phyloP scores from a whole-genome alignment of 495 filamentous ascomycete genomes.

The Aspergillus biplanus region DNA sequence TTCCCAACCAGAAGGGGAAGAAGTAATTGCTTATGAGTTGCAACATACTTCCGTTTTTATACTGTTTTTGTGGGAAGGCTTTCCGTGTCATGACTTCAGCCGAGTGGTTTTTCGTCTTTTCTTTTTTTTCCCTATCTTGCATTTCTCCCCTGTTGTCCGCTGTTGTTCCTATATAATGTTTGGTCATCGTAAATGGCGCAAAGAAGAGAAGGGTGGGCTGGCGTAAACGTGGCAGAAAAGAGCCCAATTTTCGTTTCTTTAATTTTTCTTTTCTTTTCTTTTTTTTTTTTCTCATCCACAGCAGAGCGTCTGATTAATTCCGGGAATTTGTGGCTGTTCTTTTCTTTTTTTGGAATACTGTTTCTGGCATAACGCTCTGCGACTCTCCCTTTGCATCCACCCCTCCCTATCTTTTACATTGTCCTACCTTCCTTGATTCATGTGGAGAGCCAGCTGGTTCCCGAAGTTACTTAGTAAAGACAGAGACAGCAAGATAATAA shows the following conservation, averaged over 20 bases:
- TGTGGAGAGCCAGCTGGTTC: background rate
- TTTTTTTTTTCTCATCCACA: conserved; percentile 14
- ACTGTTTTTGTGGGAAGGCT: conserved; percentile 1
- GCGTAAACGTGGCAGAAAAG: conserved; percentile 27
- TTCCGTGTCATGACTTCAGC: background rate
- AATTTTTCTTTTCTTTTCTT: conserved; percentile 12
- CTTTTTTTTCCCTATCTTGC: conserved; percentile 12
- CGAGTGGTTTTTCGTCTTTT: background rate
- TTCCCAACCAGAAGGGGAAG: conserved; percentile 49
- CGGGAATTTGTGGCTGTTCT: conserved; percentile 14
- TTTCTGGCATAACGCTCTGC: background rate
- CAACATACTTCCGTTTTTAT: conserved; percentile 8
- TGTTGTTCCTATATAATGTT: conserved; percentile 21
- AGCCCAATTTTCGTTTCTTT: conserved; percentile 16
- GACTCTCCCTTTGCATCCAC: background rate
- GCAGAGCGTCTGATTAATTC: conserved; percentile 20
- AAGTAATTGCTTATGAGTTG: conserved; percentile 30
- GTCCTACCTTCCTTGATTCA: background rate
- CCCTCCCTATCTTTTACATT: conserved; percentile 4
- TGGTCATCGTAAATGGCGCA: conserved; percentile 37
- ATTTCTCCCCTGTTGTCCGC: conserved; percentile 18
- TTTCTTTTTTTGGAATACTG: conserved; percentile 20
- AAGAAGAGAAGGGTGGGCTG: conserved; percentile 33
- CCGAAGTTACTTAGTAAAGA: background rate
- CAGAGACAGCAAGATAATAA: conserved; percentile 1